Conservation (phyloP, 2,329 filamentous ascomycete species). For the Gliomastix tumulicola region DNA sequence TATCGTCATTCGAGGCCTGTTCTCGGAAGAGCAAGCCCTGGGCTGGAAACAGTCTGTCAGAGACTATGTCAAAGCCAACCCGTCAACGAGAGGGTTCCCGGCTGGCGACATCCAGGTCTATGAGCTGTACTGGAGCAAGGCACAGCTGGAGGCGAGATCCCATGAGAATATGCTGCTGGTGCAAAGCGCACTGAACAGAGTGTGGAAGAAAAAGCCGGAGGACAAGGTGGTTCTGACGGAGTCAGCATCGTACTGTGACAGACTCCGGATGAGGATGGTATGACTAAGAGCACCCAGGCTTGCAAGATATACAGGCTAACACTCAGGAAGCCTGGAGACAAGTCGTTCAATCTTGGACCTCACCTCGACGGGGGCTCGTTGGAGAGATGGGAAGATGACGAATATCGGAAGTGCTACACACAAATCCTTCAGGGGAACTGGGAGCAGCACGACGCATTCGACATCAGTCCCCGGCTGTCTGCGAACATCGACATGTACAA, state of each 20-base stretch:
- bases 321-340: conserved; percentile 50
- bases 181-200: background rate
- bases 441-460: conserved; percentile 74
- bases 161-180: conserved; percentile 1
- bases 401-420: conserved; percentile 59
- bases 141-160: background rate
- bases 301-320: conserved; percentile 7
- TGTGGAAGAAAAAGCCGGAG: conserved; percentile 1
- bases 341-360: conserved; percentile 56
- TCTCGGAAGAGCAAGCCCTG: background rate
- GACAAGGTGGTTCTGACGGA: conserved; percentile 38
- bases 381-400: conserved; percentile 60
- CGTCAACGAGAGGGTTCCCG: background rate
- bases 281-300: background rate
- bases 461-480: conserved; percentile 55
- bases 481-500: conserved; percentile 67
- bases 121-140: conserved; percentile 2
- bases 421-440: conserved; percentile 63
- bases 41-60: background rate
- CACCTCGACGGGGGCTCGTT: conserved; percentile 64
- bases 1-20: background rate
- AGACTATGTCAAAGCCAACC: background rate
- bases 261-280: background rate
- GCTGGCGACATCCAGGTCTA: background rate
- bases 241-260: conserved; percentile 40